These are phyloP conservation scores for Oryza meridionalis DNA, from an alignment of 176 grass and related monocot genomes.

Conservation along the genomic window DNA sequence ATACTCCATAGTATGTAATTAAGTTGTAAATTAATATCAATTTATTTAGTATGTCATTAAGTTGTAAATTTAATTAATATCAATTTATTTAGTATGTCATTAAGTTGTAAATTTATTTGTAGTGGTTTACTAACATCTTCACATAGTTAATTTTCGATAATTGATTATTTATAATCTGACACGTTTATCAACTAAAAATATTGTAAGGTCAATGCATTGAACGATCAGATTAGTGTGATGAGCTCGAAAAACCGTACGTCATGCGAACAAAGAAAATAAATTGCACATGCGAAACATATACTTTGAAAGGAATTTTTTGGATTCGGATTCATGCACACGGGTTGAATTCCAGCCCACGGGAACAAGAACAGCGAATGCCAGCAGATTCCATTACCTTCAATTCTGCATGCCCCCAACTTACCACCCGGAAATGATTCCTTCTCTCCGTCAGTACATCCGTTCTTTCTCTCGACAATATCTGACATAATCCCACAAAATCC, in stretches of 20 bases:
- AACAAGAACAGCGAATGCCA: constrained; percentile 20
- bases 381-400: neutral
- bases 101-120: neutral
- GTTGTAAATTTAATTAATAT: neutral
- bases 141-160: neutral
- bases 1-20: too few relatives aligned
- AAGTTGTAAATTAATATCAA: neutral
- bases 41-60: neutral
- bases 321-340: constrained; percentile 12
- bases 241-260: too few relatives aligned
- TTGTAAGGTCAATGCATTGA: too few relatives aligned
- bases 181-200: neutral
- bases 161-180: neutral
- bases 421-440: constrained; percentile 30
- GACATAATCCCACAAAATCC: constrained; percentile 57
- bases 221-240: too few relatives aligned
- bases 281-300: neutral
- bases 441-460: neutral
- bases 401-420: neutral
- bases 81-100: neutral
- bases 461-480: constrained; percentile 15
- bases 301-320: neutral
- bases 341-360: constrained; percentile 7
- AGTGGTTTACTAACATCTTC: neutral
- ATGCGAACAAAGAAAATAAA: neutral